phyloP scores from a whole-genome alignment of 768 basidiomycete species.

The Steccherinum ochraceum region DNA sequence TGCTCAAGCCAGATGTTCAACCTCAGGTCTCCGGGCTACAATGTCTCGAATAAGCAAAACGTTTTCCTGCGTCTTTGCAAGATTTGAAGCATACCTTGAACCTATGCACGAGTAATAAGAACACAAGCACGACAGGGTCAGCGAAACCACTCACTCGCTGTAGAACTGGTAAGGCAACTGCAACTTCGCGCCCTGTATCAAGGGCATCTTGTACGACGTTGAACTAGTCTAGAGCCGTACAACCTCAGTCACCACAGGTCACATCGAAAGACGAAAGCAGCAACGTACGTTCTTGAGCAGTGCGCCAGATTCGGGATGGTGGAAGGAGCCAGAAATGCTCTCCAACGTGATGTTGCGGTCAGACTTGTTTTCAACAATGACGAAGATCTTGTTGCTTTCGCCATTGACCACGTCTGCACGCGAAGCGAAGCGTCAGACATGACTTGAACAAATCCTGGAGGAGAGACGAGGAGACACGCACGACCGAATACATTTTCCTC shows the following conservation, averaged over 20 bases:
- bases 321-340: conserved; percentile 60
- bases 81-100: conserved; percentile 44
- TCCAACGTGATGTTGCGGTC: conserved; percentile 64
- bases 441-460: background rate
- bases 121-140: background rate
- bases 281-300: conserved; percentile 65
- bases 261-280: no score
- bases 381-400: conserved; percentile 61
- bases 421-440: no score
- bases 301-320: conserved; percentile 52
- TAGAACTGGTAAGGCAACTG: conserved; percentile 68
- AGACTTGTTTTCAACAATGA: conserved; percentile 73
- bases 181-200: conserved; percentile 52
- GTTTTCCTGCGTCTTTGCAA: background rate
- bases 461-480: conserved; percentile 31
- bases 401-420: conserved; percentile 82
- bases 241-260: no score
- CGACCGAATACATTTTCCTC: conserved; percentile 74
- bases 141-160: conserved; percentile 61
- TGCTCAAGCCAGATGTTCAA: conserved; percentile 77
- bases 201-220: conserved; percentile 44
- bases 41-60: conserved; percentile 1
- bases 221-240: conserved; percentile 47
- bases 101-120: conserved; percentile 25
- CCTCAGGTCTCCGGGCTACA: conserved; percentile 68